Base-by-base conservation (phyloP, 345 rosid species). In the Laguncularia racemosa region DNA sequence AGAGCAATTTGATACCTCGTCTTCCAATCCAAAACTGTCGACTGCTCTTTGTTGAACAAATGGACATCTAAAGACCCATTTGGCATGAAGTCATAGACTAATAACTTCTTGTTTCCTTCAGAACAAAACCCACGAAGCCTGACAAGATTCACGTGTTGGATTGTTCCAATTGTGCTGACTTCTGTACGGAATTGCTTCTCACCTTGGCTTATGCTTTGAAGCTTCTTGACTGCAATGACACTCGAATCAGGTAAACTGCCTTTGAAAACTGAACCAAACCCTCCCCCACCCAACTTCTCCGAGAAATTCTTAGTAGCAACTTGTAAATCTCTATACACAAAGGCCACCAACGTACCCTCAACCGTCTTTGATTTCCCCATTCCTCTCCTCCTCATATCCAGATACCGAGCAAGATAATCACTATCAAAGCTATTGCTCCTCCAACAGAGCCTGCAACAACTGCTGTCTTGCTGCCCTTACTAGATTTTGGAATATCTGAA, bases 41-140 rank as follows among this genome's bases (percentile, higher is more conserved):
- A 68, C 46, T 73, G 61, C 44, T 56, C 59, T 33, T 50, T 54
- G 5, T 14, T 57, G 72, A 83, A 81, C 12, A 91, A 79, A 70
- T 79, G 87, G 52, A 56, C 60, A 48, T 83, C 91, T 52, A 91
- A 67, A 38, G 97, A 91, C 50, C 88, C 76, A 44, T 87, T 85
- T 9, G 78, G 80, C 97, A 88, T 87, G 78, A 74, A 83, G 55
- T 88, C 96, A 58, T 91, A 87, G 8, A 75, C 95, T 66, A 91
- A 62, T 52, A 88, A 43, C 69, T 73, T 91, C 56, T 58, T 72
- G 56, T 63, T 56, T 21, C 96, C 91, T 57, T 81, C 85, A 0
- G 89, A 87, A 77, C 97, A 90, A 76, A 91, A 85, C 9, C 97
- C 96, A 0, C 84, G 97, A 54, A 85, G 93, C 57, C 93, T 74